A percentile compares a stretch with the other conserved stretches of the same genome.
phyloP scores from a whole-genome alignment of 2,329 filamentous ascomycete genomes.

The Exutisphaerella laricina region DNA sequence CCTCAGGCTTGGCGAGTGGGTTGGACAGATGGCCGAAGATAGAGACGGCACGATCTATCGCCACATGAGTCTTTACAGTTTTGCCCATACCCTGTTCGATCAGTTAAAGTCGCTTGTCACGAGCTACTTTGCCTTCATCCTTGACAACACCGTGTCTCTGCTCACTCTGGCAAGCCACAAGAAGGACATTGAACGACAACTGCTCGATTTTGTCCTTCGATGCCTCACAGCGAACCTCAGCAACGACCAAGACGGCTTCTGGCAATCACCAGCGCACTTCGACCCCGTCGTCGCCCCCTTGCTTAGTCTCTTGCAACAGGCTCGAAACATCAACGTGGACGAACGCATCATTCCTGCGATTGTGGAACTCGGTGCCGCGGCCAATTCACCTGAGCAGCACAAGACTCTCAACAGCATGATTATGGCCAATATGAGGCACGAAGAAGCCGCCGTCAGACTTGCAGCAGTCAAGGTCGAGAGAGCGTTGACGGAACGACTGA shows the following conservation, averaged over 20 bases:
- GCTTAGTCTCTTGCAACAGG: constrained; percentile 52
- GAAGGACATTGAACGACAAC: constrained; percentile 48
- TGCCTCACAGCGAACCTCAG: constrained; percentile 72
- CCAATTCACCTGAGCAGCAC: constrained; percentile 81
- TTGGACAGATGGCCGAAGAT: constrained; percentile 60
- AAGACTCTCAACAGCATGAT: constrained; percentile 79
- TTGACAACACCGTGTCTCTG: constrained; percentile 66
- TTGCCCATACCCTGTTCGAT: constrained; percentile 73
- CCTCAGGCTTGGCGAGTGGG: constrained; percentile 77
- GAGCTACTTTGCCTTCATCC: constrained; percentile 77
- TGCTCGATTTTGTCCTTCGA: constrained; percentile 65
- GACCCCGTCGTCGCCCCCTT: constrained; percentile 64
- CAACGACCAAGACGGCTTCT: constrained; percentile 90
- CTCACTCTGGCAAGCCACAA: constrained; percentile 42
- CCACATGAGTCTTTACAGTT: constrained; percentile 72
- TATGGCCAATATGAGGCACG: constrained; percentile 70
- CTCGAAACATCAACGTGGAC: constrained; percentile 43
- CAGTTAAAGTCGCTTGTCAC: constrained; percentile 92
- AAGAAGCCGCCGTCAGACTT: constrained; percentile 65
- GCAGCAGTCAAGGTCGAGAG: constrained; percentile 79
- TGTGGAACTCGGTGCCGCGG: constrained; percentile 71
- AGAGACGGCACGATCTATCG: constrained; percentile 54
- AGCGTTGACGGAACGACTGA: constrained; percentile 61
- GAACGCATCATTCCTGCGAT: constrained; percentile 63
- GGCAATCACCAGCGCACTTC: constrained; percentile 89